Base-by-base conservation (phyloP, 345 rosid genomes). In the Streptanthus diversifolius region DNA sequence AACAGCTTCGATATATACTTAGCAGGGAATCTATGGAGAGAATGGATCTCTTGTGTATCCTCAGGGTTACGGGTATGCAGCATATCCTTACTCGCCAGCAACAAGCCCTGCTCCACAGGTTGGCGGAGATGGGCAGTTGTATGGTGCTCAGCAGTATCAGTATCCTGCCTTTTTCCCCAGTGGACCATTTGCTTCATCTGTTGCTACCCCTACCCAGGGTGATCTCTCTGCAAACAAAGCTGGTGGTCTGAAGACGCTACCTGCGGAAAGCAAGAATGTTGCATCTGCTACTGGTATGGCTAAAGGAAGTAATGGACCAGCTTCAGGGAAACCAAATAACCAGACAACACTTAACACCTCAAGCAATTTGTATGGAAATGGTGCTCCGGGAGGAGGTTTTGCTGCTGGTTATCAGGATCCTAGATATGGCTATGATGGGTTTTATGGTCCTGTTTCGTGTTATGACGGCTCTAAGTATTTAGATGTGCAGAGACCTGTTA, bases 51-150 rank as follows among this genome's bases (percentile, higher is more conserved):
- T 86, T 51, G 71, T 92, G 86, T 90, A 84, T 82, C 85, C 86
- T 45, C 88, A 77, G 63, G 84, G 86, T 21, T 93, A 86, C 80
- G 88, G 90, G 22, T 90, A 83, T 82, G 79, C 90, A 32, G 63
- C 92, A 0, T 93, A 83, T 77, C 97, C 98, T 27, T 93, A 90
- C 76, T 90, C 98, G n/a, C 97, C 95, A 0, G 92, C 96, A 35
- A 74, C 80, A 63, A 83, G 96, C 6, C 93, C 93, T 1, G 93
- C 83, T 70, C 98, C 98, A 27, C 79, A 87, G 48, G 21, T 87
- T 81, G 96, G 92, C 24, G 88, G 84, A 67, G 98, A 90, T 68
- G 89, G 85, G 59, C 98, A 88, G 72, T 52, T 88, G 13, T 90
- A 89, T 80, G 97, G 87, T 30, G 88, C 88, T 59, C 98, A 90